Base-by-base conservation (phyloP, 768 basidiomycete genomes). In the Hericium erinaceus region DNA sequence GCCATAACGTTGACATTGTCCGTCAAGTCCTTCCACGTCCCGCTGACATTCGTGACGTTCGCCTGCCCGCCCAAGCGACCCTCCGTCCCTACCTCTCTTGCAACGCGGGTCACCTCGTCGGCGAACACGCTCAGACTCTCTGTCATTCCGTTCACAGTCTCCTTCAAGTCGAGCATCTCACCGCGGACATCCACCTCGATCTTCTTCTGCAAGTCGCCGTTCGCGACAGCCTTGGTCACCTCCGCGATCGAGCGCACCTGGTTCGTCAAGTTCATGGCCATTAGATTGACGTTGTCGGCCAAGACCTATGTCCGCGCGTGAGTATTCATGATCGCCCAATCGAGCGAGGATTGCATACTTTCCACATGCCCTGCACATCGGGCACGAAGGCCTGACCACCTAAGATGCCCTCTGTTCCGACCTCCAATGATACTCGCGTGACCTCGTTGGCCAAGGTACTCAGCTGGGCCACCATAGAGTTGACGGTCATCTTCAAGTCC, bases 1-100 rank as follows among this genome's bases (percentile, higher is more conserved):
- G 93, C 93, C 94, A 95, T 95, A 65, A 92, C 83, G 68, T 95
- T 97, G 64, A 97, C 94, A 70, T 92, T 94, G 67, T 95, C 92
- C 52, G 94, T 95, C 73, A 98, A 76, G 68, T 93, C 78, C 76
- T 93, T 93, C 97, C 97, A 98, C 0, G 92, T 95, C 52, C 97
- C 97, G 58, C 92, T 91, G 48, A 99, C 92, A 66, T 93, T 91
- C 60, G 86, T 87, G 39, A 98, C 97, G 55, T 86, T 80, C 0
- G 95, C 97, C 65, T 95, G 95, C 10, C 95, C 95, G 53, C 95
- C 97, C 66, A 98, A 77, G 64, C 85, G 80, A 38, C 95, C 97
- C 68, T 98, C 97, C 8, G 95, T 98, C 28, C 97, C 97, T 68
- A 98, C 97, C 73, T 98, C 94, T 62, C 92, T 81, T 3, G 95